Evolutionary conservation across 2,329 filamentous ascomycete genomes (phyloP).

Genomic region (Nannizzia gypsea): DNA sequence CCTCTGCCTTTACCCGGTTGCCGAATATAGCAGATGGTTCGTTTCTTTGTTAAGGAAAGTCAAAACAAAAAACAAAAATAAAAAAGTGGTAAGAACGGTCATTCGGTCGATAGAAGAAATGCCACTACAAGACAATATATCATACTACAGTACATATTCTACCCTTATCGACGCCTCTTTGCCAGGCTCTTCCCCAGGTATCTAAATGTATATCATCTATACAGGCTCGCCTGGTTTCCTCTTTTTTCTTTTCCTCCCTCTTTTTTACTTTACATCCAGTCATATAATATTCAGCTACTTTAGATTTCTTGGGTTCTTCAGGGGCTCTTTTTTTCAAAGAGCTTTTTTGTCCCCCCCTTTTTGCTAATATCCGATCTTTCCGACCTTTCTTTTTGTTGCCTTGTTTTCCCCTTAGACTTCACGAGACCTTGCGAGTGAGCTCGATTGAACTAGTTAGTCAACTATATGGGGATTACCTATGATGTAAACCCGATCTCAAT

Average conservation of each 20-base stretch:
- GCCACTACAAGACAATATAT: not conserved
- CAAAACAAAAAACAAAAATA: not conserved
- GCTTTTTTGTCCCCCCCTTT: too few relatives aligned
- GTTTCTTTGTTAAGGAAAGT: not conserved
- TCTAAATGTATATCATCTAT: not conserved
- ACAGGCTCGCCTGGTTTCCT: too few relatives aligned
- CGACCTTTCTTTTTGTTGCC: not conserved
- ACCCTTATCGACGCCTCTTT: not conserved
- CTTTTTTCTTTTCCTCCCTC: not conserved
- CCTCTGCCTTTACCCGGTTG: not conserved
- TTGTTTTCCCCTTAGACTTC: not conserved
- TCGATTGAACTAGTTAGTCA: not conserved
- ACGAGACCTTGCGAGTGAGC: not conserved
- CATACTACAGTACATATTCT: not conserved
- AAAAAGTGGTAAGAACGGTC: not conserved
- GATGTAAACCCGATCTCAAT: not conserved
- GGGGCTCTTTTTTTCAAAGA: not conserved
- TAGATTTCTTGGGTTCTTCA: constrained; percentile 1
- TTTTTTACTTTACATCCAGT: not conserved
- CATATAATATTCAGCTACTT: too few relatives aligned
- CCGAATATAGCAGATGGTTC: not conserved
- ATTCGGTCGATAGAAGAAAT: not conserved
- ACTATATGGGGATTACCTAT: not conserved
- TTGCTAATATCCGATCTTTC: not conserved
- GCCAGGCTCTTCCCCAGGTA: not conserved